These are phyloP conservation scores for Amauroascus verrucosus DNA, from an alignment of 2,329 filamentous ascomycete genomes.

Conservation along the genomic window DNA sequence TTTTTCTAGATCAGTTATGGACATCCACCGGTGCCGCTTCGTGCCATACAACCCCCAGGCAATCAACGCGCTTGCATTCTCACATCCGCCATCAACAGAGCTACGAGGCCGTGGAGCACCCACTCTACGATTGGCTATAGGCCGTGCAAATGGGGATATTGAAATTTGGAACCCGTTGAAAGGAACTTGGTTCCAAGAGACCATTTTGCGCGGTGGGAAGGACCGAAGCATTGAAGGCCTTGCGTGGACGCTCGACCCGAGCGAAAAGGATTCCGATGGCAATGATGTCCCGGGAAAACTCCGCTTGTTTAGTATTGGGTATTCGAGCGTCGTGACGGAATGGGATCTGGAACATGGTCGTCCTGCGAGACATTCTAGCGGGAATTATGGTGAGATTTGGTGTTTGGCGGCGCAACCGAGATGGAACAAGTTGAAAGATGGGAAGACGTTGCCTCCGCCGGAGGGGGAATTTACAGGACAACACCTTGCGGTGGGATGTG, in stretches of 20 bases:
- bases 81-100: slow-evolving; percentile 53
- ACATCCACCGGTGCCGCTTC: slow-evolving; percentile 94
- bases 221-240: slow-evolving; percentile 83
- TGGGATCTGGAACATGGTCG: slow-evolving; percentile 79
- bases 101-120: slow-evolving; percentile 41
- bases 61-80: slow-evolving; percentile 92
- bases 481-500: slow-evolving; percentile 77
- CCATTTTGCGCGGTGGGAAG: slow-evolving; percentile 69
- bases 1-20: slow-evolving; percentile 48
- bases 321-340: slow-evolving; percentile 83
- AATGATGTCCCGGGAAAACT: slow-evolving; percentile 59
- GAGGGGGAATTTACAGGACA: slow-evolving; percentile 38
- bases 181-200: slow-evolving; percentile 82
- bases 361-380: slow-evolving; percentile 71
- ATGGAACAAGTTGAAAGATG: slow-evolving; percentile 31
- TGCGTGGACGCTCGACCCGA: slow-evolving; percentile 79
- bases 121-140: slow-evolving; percentile 70
- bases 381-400: slow-evolving; percentile 94
- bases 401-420: slow-evolving; percentile 80
- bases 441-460: slow-evolving; percentile 25
- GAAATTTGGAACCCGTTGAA: slow-evolving; percentile 91
- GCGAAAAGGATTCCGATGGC: slow-evolving; percentile 49
- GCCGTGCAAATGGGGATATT: slow-evolving; percentile 87
- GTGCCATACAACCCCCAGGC: slow-evolving; percentile 82
- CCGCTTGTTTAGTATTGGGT: slow-evolving; percentile 91